Evolutionary conservation across 768 basidiomycete genomes (phyloP).

Genomic region (Trichaptum fuscoviolaceum): DNA sequence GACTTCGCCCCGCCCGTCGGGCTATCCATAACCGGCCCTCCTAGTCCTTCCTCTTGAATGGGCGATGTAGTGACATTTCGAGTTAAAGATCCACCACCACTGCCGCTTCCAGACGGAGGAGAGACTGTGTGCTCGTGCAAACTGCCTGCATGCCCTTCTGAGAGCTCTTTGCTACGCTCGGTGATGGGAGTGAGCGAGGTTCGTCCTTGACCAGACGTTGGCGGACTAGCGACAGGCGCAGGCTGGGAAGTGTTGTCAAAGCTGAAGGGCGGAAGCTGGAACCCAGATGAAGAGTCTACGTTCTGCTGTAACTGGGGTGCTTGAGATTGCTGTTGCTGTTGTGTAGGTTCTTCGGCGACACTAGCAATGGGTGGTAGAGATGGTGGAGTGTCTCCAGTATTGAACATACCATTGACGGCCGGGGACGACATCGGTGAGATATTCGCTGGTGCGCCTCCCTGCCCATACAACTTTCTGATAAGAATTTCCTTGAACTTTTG

Average conservation of each 20-base stretch:
- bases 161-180: slow-evolving; percentile 34
- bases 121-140: neutral
- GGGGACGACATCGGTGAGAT: neutral
- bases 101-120: neutral
- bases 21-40: neutral
- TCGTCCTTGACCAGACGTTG: slow-evolving; percentile 24
- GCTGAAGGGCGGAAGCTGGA: slow-evolving; percentile 58
- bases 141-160: neutral
- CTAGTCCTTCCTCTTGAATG: neutral
- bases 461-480: slow-evolving; percentile 54
- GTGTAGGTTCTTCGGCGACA: slow-evolving; percentile 12
- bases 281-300: slow-evolving; percentile 12
- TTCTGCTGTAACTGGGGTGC: slow-evolving; percentile 15
- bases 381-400: slow-evolving; percentile 14
- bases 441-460: slow-evolving; percentile 13
- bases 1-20: neutral
- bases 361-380: slow-evolving; percentile 22
- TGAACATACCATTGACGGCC: neutral
- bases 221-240: slow-evolving; percentile 13
- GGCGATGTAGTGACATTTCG: neutral
- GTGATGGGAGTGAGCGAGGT: slow-evolving; percentile 58
- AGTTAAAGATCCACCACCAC: neutral
- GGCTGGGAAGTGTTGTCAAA: slow-evolving; percentile 31
- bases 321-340: slow-evolving; percentile 28
- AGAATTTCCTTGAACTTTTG: slow-evolving; percentile 57